phyloP scores from a whole-genome alignment of 257 asterid genomes.

The Penstemon barbatus region DNA sequence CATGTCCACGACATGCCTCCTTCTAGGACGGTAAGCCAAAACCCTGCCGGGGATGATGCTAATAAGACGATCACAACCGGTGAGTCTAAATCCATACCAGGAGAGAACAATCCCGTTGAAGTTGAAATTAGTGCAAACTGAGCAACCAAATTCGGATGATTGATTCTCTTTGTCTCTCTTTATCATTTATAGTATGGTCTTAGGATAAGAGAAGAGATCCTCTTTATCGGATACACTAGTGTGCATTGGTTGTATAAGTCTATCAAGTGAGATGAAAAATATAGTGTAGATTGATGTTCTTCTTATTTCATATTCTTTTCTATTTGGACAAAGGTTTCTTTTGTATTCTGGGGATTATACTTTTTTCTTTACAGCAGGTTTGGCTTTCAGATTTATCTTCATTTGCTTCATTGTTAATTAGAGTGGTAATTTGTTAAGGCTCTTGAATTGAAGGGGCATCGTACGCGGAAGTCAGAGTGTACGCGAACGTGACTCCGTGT shows the following conservation, averaged over 20 bases:
- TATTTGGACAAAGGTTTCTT: too few species aligned
- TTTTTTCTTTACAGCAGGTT: too few species aligned
- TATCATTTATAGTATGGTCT: constrained; percentile 18
- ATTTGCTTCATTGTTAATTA: too few species aligned
- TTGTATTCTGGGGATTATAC: too few species aligned
- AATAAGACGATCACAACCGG: constrained; percentile 35
- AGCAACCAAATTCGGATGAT: constrained; percentile 27
- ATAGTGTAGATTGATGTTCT: constrained; percentile 26
- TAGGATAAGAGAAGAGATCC: constrained; percentile 9
- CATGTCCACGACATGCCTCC: constrained; percentile 67
- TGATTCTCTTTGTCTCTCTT: constrained; percentile 7
- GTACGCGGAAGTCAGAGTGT: too few species aligned
- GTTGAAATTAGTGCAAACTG: constrained; percentile 62
- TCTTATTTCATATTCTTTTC: constrained; percentile 11
- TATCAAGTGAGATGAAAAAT: constrained; percentile 24
- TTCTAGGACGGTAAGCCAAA: constrained; percentile 47
- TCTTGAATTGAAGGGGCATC: too few species aligned
- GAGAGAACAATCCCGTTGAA: constrained; percentile 46
- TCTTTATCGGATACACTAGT: constrained; percentile 28
- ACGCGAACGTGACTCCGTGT: too few species aligned
- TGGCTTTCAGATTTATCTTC: too few species aligned
- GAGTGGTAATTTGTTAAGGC: too few species aligned
- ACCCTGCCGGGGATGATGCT: constrained; percentile 35
- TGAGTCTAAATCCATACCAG: constrained; percentile 53
- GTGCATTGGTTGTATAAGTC: constrained; percentile 33